Evolutionary conservation across 1,139 yeast species (phyloP).

Genomic region (Lodderomyces metapsilosis): DNA sequence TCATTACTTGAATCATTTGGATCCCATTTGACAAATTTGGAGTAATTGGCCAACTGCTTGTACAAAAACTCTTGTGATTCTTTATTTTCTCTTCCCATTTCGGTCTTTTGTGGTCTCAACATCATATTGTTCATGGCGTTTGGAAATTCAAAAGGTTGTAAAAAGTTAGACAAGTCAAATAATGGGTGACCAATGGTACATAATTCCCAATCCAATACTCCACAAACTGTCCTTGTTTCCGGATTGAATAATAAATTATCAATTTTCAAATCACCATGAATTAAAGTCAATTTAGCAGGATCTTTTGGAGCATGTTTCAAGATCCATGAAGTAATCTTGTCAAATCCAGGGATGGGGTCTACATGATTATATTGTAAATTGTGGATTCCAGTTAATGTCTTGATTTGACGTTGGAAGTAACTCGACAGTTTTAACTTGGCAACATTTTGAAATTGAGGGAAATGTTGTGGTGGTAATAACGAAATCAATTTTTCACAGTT

Average conservation of each 20-base stretch:
- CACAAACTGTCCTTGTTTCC: slow-evolving; percentile 47
- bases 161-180: slow-evolving; percentile 60
- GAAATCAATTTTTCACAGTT: slow-evolving; percentile 46
- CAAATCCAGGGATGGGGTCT: slow-evolving; percentile 51
- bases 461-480: slow-evolving; percentile 45
- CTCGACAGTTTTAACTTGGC: slow-evolving; percentile 23
- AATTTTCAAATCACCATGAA: slow-evolving; percentile 69
- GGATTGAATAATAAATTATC: slow-evolving; percentile 61
- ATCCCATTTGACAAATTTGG: slow-evolving; percentile 27
- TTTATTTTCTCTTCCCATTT: slow-evolving; percentile 37
- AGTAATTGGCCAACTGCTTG: slow-evolving; percentile 23
- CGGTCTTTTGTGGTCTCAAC: slow-evolving; percentile 29
- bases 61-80: slow-evolving; percentile 25
- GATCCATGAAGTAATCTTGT: slow-evolving; percentile 44
- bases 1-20: slow-evolving; percentile 31
- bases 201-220: slow-evolving; percentile 68
- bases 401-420: slow-evolving; percentile 58
- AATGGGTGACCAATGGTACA: slow-evolving; percentile 69
- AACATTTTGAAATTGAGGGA: slow-evolving; percentile 43
- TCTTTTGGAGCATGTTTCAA: slow-evolving; percentile 46
- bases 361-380: slow-evolving; percentile 51
- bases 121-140: slow-evolving; percentile 28
- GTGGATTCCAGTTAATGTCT: slow-evolving; percentile 48
- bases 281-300: slow-evolving; percentile 45
- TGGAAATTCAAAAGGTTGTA: slow-evolving; percentile 58